Evolutionary conservation across 2,329 filamentous ascomycete species (phyloP), one percentile per base, ranked within the genome.

Genomic region (Nigrospora osmanthi): DNA sequence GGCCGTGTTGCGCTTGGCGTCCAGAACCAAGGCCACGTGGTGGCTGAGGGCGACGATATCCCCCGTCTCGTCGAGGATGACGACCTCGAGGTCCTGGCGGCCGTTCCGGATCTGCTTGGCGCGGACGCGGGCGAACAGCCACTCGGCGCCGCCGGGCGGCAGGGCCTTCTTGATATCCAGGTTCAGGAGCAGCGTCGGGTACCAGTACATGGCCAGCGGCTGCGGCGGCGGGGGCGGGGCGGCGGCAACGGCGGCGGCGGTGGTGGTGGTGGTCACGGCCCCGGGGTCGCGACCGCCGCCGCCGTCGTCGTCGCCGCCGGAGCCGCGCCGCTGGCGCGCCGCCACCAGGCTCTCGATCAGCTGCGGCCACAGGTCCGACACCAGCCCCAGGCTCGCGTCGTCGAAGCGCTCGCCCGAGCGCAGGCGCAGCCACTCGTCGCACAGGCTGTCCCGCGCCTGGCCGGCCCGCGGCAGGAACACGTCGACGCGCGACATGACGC

Each of bases 111-210:
- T 50, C 23, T 47, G 44, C 48, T 58, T 58, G 34, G 49, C 36
- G 15, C 50, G 46, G 14, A 81, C 70, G 23, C 82, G 71, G 34
- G 76, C 71, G 57, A 81, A 84, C 46, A 88, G 58, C 76, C 81
- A 87, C 57, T 84, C 79, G 2, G 79, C 77, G 1, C 84, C 83
- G 45, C 76, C 72, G 31, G 66, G 65, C 0, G 83, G 83, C 42
- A 87, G 58, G n/a, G 70, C 61, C 58, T 85, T 87, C 69, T 87
- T 88, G 43, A 87, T 67, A 54, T 88, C 84, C 35, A 88, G 56
- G 60, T 85, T 87, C 52, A 87, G 59, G 42, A 81, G 61, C 30
- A 87, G 58, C 2, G 83, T 87, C 10, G 81, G 81, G 60, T 82
- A 85, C 81, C 81, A 85, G 53, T 72, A 77, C 19, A 33, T 39